phyloP scores from a whole-genome alignment of 208 protist genomes.

The Tritrichomonas foetus region DNA sequence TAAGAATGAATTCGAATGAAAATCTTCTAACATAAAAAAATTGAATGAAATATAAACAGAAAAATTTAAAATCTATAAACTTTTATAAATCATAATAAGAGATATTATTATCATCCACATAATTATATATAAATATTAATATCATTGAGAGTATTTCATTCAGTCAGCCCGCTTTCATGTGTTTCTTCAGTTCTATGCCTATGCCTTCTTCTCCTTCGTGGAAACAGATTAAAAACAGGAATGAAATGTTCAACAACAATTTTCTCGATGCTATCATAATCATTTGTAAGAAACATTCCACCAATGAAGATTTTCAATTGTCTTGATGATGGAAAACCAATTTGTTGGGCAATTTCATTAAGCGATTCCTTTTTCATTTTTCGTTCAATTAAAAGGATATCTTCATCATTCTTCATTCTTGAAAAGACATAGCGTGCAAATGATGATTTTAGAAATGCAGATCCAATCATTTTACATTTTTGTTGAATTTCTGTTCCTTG shows the following conservation, averaged over 20 bases:
- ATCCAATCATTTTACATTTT: constrained; percentile 17
- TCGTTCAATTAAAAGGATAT: neutral
- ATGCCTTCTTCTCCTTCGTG: neutral
- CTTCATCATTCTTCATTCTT: neutral
- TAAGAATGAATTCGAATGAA: no score
- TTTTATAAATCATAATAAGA: no score
- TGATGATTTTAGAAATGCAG: neutral
- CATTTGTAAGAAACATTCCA: neutral
- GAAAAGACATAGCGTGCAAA: neutral
- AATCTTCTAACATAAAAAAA: no score
- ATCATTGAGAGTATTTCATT: no score
- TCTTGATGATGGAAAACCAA: neutral
- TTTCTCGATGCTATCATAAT: neutral
- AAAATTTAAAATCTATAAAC: no score
- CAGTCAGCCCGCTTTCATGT: no score
- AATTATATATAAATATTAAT: no score
- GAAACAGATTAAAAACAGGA: neutral
- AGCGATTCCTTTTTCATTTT: neutral
- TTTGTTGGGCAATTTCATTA: neutral
- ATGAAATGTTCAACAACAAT: neutral
- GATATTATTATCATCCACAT: no score
- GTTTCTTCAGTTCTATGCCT: no score
- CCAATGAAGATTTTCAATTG: neutral
- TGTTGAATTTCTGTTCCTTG: neutral
- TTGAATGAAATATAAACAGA: no score